Conservation (phyloP, 768 basidiomycete genomes). For the Macrolepiota dolichaula region DNA sequence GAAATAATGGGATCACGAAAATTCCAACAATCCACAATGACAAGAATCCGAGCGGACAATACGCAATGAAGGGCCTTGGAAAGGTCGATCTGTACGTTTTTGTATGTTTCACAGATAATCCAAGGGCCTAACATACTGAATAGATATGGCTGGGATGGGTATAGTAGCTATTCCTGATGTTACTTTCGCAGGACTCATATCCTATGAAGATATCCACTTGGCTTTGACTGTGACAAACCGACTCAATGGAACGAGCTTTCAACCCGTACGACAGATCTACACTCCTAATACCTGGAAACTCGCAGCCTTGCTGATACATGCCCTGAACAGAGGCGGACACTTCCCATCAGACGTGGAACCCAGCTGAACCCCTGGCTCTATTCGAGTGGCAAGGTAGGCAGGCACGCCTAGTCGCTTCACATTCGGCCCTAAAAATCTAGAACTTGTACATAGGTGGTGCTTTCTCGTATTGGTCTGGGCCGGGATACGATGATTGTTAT, state of each 20-base stretch:
- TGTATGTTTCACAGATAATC: too few relatives aligned
- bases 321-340: conserved; percentile 24
- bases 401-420: not conserved
- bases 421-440: not conserved
- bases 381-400: conserved; percentile 33
- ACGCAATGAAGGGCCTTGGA: conserved; percentile 24
- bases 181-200: not conserved
- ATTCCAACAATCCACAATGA: conserved; percentile 36
- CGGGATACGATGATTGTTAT: conserved; percentile 30
- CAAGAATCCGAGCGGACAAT: conserved; percentile 27
- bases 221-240: conserved; percentile 65
- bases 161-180: not conserved
- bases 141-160: conserved; percentile 10
- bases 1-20: conserved; percentile 33
- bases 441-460: conserved; percentile 24
- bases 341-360: conserved; percentile 28
- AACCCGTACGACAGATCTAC: conserved; percentile 22
- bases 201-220: conserved; percentile 47
- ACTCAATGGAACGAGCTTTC: conserved; percentile 43
- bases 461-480: conserved; percentile 36
- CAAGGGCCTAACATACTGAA: not conserved
- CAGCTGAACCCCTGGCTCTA: conserved; percentile 32
- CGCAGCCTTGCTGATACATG: not conserved
- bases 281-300: not conserved
- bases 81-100: conserved; percentile 30